Base-by-base conservation (phyloP, 192 early-diverging fungal genomes). In the Umbelopsis ramanniana region DNA sequence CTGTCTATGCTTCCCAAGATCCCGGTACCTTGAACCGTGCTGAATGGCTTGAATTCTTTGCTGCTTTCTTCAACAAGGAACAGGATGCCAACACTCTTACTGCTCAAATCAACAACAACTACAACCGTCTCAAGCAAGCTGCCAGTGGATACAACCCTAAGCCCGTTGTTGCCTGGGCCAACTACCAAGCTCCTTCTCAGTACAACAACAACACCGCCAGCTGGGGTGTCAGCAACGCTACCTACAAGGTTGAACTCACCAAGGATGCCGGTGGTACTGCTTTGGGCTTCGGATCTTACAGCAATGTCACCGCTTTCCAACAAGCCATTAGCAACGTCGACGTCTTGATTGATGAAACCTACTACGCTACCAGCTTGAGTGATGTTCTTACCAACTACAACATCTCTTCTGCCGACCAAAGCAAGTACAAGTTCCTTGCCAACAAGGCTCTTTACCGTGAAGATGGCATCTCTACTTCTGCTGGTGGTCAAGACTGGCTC, bases 401-500 rank as follows among this genome's bases (percentile, higher is more conserved):
- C 23, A 71, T 92, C 53, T 69, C 75, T n/a, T 53, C 70, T 7
- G 22, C 70, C 11, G 57, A 75, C 23, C 74, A 72, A 46, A 55
- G 69, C 46, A 67, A 76, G 21, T 90, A 83, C 78, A 88, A 90
- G 80, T 93, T 91, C 80, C 67, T 89, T 52, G 78, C 84, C 37
- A 86, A 88, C 69, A 79, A 81, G 54, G 85, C 83, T 19, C 80
- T 93, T 52, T 92, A 77, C 82, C 87, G 91, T 52, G 86, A 89
- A 73, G 92, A 93, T 74, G 87, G 90, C 69, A 29, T 89, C 10
- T 79, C 86, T 53, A 92, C 83, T 78, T 77, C 75, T 2, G 80
- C 82, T 48, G 87, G 87, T 68, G 91, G 91, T 29, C 78, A 80
- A 52, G 91, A 89, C 67, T 93, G 91, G 91, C 92, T 91, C 74